Evolutionary conservation across 2,329 filamentous ascomycete species (phyloP), one percentile per base, ranked within the genome.

Genomic region (Onygenales sp.): DNA sequence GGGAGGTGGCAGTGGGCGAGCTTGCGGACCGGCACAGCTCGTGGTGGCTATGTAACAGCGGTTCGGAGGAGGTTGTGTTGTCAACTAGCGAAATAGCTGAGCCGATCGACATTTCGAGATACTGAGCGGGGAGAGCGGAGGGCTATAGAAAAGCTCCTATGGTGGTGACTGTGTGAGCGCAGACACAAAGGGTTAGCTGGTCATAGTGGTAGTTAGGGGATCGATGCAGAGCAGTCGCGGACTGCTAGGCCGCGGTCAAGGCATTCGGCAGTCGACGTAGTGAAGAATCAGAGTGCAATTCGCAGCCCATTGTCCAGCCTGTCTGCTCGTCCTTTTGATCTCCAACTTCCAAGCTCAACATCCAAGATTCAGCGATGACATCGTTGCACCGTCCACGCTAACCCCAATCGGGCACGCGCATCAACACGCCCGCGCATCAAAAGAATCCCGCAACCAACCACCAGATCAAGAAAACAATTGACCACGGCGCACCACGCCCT

Each of bases 1-100:
- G 44, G 6, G 59, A 49, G 27, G 53, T 52, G 34, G 55, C 57
- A 42, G 49, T 60, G 55, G 53, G 54, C 50, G 56, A 62, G 58
- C 59, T 52, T 45, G 53, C 47, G 56, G 58, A 58, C 55, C 56
- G 54, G 58, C 45, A 57, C 44, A 58, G 57, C 14, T 61, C 56
- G 34, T 58, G 56, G 39, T 55, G 49, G 6, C 60, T 58, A 5
- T 62, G 58, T 8, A 59, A 54, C 4, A 57, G 50, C 6, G 59
- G 61, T 52, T 63, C 61, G 21, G 56, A 54, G 8, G 69, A 59
- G 31, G 57, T 49, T 14, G 72, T 74, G 49, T 71, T 70, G 58
- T 75, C 72, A 56, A 74, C 59, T 10, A 75, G 63, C 45, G 61
- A 62, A 46, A 72, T 70, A 11, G 55, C 60, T 31, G 57, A 42